A percentile compares a stretch with the other conserved stretches of the same genome.
Evolutionary conservation across 1,284 basidiomycete genomes (phyloP).

Genomic region (Cutaneotrichosporon cavernicola): DNA sequence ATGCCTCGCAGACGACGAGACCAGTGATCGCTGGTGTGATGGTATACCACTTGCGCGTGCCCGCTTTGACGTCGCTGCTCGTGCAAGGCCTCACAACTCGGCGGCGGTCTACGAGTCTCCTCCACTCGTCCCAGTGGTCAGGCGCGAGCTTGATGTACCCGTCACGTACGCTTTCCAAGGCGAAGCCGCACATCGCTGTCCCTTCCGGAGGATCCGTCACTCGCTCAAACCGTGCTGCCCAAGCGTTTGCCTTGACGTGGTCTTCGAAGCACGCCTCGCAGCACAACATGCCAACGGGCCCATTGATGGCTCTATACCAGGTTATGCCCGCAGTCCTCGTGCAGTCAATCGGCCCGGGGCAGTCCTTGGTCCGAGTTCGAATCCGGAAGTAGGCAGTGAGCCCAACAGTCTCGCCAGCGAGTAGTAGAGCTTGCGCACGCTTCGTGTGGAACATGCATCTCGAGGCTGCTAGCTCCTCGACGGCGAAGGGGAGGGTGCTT

Average conservation of each 20-base stretch:
- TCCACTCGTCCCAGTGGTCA: slow-evolving; percentile 3
- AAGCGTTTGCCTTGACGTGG: neutral
- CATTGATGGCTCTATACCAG: neutral
- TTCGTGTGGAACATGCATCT: slow-evolving; percentile 2
- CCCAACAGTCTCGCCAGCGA: neutral
- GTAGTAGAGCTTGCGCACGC: neutral
- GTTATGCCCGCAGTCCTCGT: neutral
- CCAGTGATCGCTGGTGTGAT: neutral
- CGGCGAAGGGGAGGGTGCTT: neutral
- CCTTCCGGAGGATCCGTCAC: neutral
- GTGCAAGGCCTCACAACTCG: neutral
- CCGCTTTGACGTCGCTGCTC: slow-evolving; percentile 1
- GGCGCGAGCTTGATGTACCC: slow-evolving; percentile 1
- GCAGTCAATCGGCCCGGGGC: neutral
- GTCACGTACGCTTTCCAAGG: neutral
- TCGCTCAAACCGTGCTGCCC: neutral
- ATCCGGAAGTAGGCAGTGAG: neutral
- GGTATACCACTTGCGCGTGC: slow-evolving; percentile 5
- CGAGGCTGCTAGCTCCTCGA: neutral
- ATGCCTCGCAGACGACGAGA: neutral
- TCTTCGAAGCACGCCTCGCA: slow-evolving; percentile 5
- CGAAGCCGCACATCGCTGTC: neutral
- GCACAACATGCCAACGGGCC: neutral
- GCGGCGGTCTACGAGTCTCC: neutral
- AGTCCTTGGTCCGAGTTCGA: neutral